Evolutionary conservation across 495 filamentous ascomycete genomes (phyloP), one percentile per base, ranked within the genome.

Genomic region (Penicillium roqueforti): DNA sequence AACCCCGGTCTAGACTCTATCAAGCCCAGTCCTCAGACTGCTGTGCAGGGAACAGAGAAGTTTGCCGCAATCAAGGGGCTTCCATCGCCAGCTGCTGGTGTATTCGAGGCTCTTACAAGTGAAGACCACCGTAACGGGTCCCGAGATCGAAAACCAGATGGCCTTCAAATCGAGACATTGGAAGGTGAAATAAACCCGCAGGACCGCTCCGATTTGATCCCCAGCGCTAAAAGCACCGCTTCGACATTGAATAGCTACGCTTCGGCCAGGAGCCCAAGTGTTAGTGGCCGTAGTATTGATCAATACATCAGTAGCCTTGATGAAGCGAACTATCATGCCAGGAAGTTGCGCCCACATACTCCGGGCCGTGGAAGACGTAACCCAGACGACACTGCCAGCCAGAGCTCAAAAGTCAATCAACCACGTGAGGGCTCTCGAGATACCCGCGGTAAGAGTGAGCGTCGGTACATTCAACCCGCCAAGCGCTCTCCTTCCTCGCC

Each of bases 401-500:
- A 83, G 63, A 59, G 74, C 38, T 68, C 65, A 23, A 68, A 79
- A 34, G 75, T 76, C 58, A 65, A 76, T 9, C 73, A 68, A 18
- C 62, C 68, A 13, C 78, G 84, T 10, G 85, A 88, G n/a, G 66
- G 63, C 8, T 91, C 88, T 10, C 80, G 83, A 58, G 85, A 86
- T 51, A 83, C 84, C 23, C 83, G 88, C 38, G 88, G 86, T 18
- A 79, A 86, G 34, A 78, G 76, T 45, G 76, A 78, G 8, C 73
- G 79, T 49, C 82, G 85, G 40, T 87, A 87, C 56, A 88, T 90
- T 56, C 87, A 84, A 36, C 86, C 91, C 26, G 87, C 88, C 6
- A 95, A 95, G 64, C 79, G 89, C 5, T 95, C 91, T 6, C 91
- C 91, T 4, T 92, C 89, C 39, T 95, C 91, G 9, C 91, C 91